Conservation (phyloP, 176 grass and related monocot genomes). For the Hordeum vulgare region DNA sequence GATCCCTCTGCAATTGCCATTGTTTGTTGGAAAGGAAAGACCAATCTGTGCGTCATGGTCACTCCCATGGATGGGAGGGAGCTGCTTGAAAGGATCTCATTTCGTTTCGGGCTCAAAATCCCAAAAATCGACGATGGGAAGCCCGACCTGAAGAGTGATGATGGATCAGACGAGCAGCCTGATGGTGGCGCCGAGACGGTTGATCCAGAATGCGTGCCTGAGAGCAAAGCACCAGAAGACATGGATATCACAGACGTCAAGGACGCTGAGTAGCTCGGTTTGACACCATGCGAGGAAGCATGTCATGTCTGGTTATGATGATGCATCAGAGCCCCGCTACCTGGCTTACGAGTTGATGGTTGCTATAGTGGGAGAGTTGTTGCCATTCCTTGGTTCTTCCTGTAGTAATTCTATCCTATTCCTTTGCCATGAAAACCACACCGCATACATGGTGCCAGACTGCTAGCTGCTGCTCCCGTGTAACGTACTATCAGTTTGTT, state of each 20-base stretch:
- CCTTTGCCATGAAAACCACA: neutral
- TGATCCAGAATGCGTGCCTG: conserved; percentile 16
- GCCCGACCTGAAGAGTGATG: neutral
- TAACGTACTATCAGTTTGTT: neutral
- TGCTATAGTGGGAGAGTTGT: neutral
- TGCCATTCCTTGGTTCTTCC: neutral
- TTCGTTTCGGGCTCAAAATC: conserved; percentile 40
- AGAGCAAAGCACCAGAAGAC: conserved; percentile 18
- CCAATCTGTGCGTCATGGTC: conserved; percentile 81
- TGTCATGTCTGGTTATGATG: neutral
- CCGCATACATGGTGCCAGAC: neutral
- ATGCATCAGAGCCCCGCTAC: neutral
- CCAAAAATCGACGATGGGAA: conserved; percentile 15
- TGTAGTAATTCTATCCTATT: neutral
- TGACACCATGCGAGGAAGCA: neutral
- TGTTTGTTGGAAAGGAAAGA: conserved; percentile 99
- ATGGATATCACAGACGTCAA: conserved; percentile 14
- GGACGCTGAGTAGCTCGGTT: conserved; percentile 13
- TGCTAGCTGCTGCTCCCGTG: neutral
- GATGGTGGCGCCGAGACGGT: neutral
- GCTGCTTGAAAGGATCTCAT: conserved; percentile 69
- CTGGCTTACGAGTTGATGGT: neutral
- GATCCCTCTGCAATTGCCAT: conserved; percentile 64
- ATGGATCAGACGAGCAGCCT: conserved; percentile 8
- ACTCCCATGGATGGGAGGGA: conserved; percentile 79